Evolutionary conservation across 2,329 filamentous ascomycete species (phyloP).

Genomic region (Macroventuria anomochaeta): DNA sequence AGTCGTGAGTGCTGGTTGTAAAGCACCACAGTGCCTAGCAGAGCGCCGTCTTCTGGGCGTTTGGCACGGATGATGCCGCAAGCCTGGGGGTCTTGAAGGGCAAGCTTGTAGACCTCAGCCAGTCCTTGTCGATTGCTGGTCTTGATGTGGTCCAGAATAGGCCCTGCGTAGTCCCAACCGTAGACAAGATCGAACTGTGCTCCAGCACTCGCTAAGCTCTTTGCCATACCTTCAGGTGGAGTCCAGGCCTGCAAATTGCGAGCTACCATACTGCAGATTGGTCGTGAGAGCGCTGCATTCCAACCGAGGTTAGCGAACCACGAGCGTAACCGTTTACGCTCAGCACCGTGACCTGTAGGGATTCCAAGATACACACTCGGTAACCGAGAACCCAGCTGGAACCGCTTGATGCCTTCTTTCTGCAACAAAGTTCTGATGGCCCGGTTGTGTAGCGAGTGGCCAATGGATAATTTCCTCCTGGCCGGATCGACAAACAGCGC

Average conservation of each 20-base stretch:
- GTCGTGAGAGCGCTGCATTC: slow-evolving; percentile 71
- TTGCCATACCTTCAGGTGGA: slow-evolving; percentile 77
- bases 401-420: slow-evolving; percentile 73
- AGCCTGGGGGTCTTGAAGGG: slow-evolving; percentile 71
- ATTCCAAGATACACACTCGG: slow-evolving; percentile 89
- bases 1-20: slow-evolving; percentile 74
- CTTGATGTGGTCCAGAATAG: slow-evolving; percentile 76
- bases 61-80: slow-evolving; percentile 87
- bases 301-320: slow-evolving; percentile 94
- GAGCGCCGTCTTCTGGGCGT: slow-evolving; percentile 67
- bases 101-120: slow-evolving; percentile 78
- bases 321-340: slow-evolving; percentile 66
- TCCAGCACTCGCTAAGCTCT: slow-evolving; percentile 73
- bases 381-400: slow-evolving; percentile 81
- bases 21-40: slow-evolving; percentile 81
- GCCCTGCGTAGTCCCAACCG: slow-evolving; percentile 76
- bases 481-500: slow-evolving; percentile 88
- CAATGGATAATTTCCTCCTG: slow-evolving; percentile 87
- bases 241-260: slow-evolving; percentile 75
- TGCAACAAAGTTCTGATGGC: slow-evolving; percentile 78
- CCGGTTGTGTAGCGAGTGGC: slow-evolving; percentile 84
- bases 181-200: slow-evolving; percentile 85
- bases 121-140: slow-evolving; percentile 78
- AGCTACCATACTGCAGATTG: slow-evolving; percentile 75
- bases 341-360: slow-evolving; percentile 68